Evolutionary conservation across 2,329 filamentous ascomycete genomes (phyloP), one percentile per base, ranked within the genome.

Genomic region (Bipolaris zeicola): DNA sequence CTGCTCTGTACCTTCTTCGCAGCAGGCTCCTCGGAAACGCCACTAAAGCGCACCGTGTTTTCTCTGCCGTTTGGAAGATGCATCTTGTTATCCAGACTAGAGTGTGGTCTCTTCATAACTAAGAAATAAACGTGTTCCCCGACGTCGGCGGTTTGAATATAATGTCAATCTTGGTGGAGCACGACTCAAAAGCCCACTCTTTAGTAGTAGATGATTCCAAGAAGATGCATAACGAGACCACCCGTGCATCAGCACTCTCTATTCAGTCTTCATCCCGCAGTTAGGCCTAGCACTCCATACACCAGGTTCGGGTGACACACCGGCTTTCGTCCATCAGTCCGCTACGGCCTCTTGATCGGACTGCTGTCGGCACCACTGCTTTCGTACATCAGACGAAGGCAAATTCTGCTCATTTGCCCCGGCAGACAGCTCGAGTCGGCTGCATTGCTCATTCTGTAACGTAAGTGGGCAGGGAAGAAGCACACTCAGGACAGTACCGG

Each of bases 141-240:
- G 34, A 50, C 8, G 22, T 46, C 22, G 48, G 44, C 39, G 48
- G 33, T 31, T 44, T 41, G 46, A 37, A 58, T 42, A 48, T 56
- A 38, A 57, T 18, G 54, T 28, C 31, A 46, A 49, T 52, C 39
- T 52, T 57, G 55, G 6, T 38, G 52, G 38, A 20, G 42, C 38
- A 36, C 54, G 57, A 52, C 36, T 55, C 37, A 58, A 57, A 38
- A 57, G 58, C 55, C 60, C 61, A 54, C 56, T 38, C 63, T 65
- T 57, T 59, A 57, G 54, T 67, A 66, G 54, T 67, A 66, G 49
- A 64, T 59, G n/a, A 58, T 48, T 52, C 63, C 66, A 60, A 70
- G 65, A 6, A 26, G 28, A 31, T 31, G 28, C 63, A 67, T 58
- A 24, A 46, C 37, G 52, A 53, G 28, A 31, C 10, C 11, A 13